A percentile compares a stretch with the other conserved stretches of the same genome.
phyloP scores from a whole-genome alignment of 2,329 filamentous ascomycete species.

The Alternaria arborescens region DNA sequence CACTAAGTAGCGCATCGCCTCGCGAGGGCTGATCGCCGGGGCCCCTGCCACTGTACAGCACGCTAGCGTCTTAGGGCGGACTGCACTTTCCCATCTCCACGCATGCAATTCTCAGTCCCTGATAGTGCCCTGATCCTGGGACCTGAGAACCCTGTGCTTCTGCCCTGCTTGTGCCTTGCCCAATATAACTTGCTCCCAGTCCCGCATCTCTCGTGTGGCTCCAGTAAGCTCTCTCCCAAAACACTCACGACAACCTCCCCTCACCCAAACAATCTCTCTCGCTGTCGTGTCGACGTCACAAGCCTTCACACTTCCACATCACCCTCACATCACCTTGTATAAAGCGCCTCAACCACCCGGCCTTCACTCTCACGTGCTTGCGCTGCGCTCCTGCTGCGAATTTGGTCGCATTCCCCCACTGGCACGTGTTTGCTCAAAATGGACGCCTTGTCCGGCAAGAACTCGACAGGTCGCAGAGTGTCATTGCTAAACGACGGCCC shows the following conservation, averaged over 20 bases:
- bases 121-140: conserved; percentile 30
- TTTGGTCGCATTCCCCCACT: conserved; percentile 39
- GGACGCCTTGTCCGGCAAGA: conserved; percentile 57
- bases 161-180: conserved; percentile 31
- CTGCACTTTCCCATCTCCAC: conserved; percentile 20
- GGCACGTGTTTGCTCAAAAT: conserved; percentile 52
- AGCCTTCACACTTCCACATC: not conserved
- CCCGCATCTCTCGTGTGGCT: conserved; percentile 23
- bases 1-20: conserved; percentile 9
- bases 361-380: conserved; percentile 32
- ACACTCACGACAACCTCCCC: conserved; percentile 6
- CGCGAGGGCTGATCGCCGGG: conserved; percentile 25
- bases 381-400: conserved; percentile 18
- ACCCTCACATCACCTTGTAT: not conserved
- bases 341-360: conserved; percentile 4
- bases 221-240: conserved; percentile 19
- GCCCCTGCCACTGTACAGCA: conserved; percentile 17
- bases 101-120: conserved; percentile 27
- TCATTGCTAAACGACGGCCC: conserved; percentile 60
- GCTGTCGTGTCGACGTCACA: conserved; percentile 5
- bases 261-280: not conserved
- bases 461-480: conserved; percentile 59
- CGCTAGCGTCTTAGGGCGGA: conserved; percentile 21
- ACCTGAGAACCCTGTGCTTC: conserved; percentile 13
- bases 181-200: conserved; percentile 28